Conservation (phyloP, 768 basidiomycete genomes). For the Agrocybe praecox region DNA sequence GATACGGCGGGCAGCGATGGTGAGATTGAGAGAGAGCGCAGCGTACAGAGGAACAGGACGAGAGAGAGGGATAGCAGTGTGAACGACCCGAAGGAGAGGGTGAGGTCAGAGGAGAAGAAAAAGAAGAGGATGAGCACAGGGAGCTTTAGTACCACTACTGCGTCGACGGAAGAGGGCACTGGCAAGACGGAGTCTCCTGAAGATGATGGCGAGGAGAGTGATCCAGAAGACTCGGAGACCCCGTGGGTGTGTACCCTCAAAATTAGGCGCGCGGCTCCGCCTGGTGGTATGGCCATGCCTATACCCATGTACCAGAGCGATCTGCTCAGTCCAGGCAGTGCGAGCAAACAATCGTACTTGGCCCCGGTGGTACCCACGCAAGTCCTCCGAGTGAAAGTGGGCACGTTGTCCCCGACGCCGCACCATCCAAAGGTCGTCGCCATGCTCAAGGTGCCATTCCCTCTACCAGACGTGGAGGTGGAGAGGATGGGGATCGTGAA, state of each 20-base stretch:
- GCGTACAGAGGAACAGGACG: slow-evolving; percentile 23
- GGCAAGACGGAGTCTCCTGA: slow-evolving; percentile 13
- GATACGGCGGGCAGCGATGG: slow-evolving; percentile 18
- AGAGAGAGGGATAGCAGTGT: slow-evolving; percentile 27
- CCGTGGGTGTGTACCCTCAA: slow-evolving; percentile 93
- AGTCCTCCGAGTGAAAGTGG: slow-evolving; percentile 65
- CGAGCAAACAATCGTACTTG: neutral
- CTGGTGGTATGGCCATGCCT: neutral
- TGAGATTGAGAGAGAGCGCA: slow-evolving; percentile 49
- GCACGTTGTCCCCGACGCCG: slow-evolving; percentile 86
- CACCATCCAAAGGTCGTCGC: slow-evolving; percentile 96
- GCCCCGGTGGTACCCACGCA: slow-evolving; percentile 24
- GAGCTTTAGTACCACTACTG: slow-evolving; percentile 29
- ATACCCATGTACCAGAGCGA: neutral
- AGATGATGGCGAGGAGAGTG: slow-evolving; percentile 79
- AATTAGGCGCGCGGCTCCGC: slow-evolving; percentile 40
- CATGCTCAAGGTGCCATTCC: slow-evolving; percentile 89
- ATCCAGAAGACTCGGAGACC: slow-evolving; percentile 95
- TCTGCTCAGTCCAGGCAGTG: neutral
- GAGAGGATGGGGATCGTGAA: slow-evolving; percentile 56
- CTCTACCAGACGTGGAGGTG: slow-evolving; percentile 81
- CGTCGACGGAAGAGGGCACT: slow-evolving; percentile 32
- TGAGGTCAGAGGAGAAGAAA: slow-evolving; percentile 21
- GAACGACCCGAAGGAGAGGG: slow-evolving; percentile 21
- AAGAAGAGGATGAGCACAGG: slow-evolving; percentile 38